A percentile compares a stretch with the other conserved stretches of the same genome.
phyloP scores from a whole-genome alignment of 73 alveolate species.

The Tetrahymena borealis region DNA sequence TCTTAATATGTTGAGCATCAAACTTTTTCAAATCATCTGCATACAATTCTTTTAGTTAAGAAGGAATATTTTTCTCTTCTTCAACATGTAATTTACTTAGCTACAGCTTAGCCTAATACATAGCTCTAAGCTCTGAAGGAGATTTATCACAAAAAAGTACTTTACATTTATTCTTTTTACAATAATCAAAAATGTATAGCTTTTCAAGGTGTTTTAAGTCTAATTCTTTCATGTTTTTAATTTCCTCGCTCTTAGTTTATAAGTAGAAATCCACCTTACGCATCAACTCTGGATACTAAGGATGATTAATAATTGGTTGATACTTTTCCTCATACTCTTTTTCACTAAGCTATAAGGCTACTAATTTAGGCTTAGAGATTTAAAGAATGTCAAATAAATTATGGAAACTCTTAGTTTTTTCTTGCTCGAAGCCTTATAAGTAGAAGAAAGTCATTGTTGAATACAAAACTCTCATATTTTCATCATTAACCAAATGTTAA shows the following conservation, averaged over 20 bases:
- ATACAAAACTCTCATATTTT: slow-evolving; percentile 32
- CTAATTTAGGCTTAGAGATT: slow-evolving; percentile 35
- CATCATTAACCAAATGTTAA: background rate
- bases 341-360: slow-evolving; percentile 32
- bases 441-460: slow-evolving; percentile 44
- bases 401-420: slow-evolving; percentile 12
- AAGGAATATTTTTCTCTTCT: slow-evolving; percentile 14
- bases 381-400: slow-evolving; percentile 15
- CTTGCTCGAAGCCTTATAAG: slow-evolving; percentile 11
- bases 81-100: slow-evolving; percentile 8
- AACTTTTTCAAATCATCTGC: background rate
- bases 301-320: slow-evolving; percentile 27
- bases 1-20: background rate
- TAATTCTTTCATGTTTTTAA: slow-evolving; percentile 24
- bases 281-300: slow-evolving; percentile 19
- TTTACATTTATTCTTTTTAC: slow-evolving; percentile 31
- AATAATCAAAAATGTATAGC: slow-evolving; percentile 31
- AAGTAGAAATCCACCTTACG: slow-evolving; percentile 23
- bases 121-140: background rate
- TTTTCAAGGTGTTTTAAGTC: slow-evolving; percentile 35
- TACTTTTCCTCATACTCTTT: slow-evolving; percentile 12
- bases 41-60: slow-evolving; percentile 14
- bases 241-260: slow-evolving; percentile 34
- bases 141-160: slow-evolving; percentile 28
- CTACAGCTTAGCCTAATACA: slow-evolving; percentile 9